A percentile compares a stretch with the other conserved stretches of the same genome.
Conservation (phyloP, 139 green algal genomes). For the Trebouxia sp. region DNA sequence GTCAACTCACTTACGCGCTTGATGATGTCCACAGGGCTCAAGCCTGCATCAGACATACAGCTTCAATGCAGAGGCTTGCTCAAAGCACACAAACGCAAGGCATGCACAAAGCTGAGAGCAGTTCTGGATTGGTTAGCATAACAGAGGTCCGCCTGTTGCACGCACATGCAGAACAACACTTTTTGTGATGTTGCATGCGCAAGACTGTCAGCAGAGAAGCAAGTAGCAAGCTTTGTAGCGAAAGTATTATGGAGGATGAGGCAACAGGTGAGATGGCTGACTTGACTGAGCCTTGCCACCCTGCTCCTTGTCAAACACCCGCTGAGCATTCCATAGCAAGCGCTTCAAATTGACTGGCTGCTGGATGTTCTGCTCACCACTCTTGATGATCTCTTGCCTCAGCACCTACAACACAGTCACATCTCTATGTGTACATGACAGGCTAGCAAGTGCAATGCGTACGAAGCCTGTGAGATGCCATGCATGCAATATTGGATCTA, state of each 20-base stretch:
- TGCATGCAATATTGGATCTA: too few relatives aligned
- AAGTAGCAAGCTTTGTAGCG: background rate
- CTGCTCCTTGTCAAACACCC: conserved; percentile 68
- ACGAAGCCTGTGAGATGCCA: too few relatives aligned
- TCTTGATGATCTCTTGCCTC: conserved; percentile 76
- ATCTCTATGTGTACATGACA: background rate
- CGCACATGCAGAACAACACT: too few relatives aligned
- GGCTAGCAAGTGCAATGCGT: too few relatives aligned
- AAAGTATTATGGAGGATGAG: too few relatives aligned
- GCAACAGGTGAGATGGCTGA: background rate
- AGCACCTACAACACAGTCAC: conserved; percentile 57
- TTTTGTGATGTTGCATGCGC: too few relatives aligned
- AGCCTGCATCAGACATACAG: conserved; percentile 32
- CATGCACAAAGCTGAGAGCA: too few relatives aligned
- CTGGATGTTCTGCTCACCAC: conserved; percentile 79
- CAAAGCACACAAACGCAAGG: background rate
- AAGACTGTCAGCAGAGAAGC: too few relatives aligned
- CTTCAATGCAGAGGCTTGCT: background rate
- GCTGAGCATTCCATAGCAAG: conserved; percentile 96
- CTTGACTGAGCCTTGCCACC: conserved; percentile 41
- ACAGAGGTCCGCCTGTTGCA: too few relatives aligned
- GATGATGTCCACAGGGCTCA: conserved; percentile 71
- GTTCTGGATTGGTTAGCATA: too few relatives aligned
- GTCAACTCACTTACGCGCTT: conserved; percentile 64
- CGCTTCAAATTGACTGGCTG: conserved; percentile 93